Conservation (phyloP, 1,284 basidiomycete species). For the Fomes fomentarius region DNA sequence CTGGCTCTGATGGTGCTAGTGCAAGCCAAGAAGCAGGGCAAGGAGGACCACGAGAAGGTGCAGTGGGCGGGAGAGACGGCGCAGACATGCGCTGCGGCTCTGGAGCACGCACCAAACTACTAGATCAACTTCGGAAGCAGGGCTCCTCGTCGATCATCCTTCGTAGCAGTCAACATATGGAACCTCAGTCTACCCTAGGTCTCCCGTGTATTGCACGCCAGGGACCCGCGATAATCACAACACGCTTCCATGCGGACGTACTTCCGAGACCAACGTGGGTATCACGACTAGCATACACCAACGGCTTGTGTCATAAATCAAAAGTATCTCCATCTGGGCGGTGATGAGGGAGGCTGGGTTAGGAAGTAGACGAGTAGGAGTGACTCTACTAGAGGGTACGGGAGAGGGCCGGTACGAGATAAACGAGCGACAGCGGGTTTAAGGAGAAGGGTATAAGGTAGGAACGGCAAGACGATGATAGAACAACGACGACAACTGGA, state of each 20-base stretch:
- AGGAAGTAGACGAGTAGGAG: background rate
- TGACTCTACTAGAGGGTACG: background rate
- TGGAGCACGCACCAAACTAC: slow-evolving; percentile 55
- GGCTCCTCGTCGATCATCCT: background rate
- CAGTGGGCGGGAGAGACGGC: slow-evolving; percentile 48
- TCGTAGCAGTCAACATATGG: too few species aligned
- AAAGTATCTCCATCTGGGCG: slow-evolving; percentile 17
- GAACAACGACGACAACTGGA: slow-evolving; percentile 21
- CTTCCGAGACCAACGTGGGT: slow-evolving; percentile 10
- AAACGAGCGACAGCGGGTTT: slow-evolving; percentile 31
- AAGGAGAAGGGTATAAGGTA: slow-evolving; percentile 30
- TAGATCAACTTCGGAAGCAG: slow-evolving; percentile 13
- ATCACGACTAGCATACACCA: slow-evolving; percentile 26
- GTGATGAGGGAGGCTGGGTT: background rate
- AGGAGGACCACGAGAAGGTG: slow-evolving; percentile 32
- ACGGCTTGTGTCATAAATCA: slow-evolving; percentile 20
- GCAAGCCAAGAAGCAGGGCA: slow-evolving; percentile 30
- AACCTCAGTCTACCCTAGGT: too few species aligned
- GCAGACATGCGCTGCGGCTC: slow-evolving; percentile 37
- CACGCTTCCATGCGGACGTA: background rate
- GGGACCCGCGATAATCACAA: background rate
- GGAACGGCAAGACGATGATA: slow-evolving; percentile 8
- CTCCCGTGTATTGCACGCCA: too few species aligned
- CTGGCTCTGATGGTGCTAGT: slow-evolving; percentile 55
- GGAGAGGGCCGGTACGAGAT: slow-evolving; percentile 3